Conservation (phyloP, 2,329 filamentous ascomycete genomes). For the Boeremia lycopersici region DNA sequence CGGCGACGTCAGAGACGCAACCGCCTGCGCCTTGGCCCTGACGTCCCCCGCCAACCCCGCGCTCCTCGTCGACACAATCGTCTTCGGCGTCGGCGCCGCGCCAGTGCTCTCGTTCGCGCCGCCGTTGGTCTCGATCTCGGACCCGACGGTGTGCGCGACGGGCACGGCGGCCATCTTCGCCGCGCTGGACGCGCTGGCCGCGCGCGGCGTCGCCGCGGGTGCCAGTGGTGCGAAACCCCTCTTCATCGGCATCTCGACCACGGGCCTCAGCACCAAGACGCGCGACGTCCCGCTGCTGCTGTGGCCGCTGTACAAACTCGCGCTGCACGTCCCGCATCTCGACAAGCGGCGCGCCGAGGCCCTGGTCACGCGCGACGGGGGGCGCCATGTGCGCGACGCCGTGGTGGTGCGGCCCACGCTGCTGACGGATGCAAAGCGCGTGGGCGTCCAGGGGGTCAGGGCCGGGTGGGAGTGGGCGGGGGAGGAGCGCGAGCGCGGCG, state of each 20-base stretch:
- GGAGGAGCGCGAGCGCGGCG: neutral
- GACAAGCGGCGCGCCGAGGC: slow-evolving; percentile 49
- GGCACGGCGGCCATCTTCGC: slow-evolving; percentile 38
- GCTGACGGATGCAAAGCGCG: slow-evolving; percentile 39
- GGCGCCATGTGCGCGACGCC: slow-evolving; percentile 28
- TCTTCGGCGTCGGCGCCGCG: slow-evolving; percentile 55
- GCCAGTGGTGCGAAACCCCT: slow-evolving; percentile 16
- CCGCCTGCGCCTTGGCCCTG: slow-evolving; percentile 51
- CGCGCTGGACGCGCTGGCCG: slow-evolving; percentile 33
- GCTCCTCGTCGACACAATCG: slow-evolving; percentile 50
- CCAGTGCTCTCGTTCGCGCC: slow-evolving; percentile 32
- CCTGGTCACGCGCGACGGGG: slow-evolving; percentile 31
- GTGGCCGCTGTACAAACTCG: slow-evolving; percentile 44
- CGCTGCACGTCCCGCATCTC: slow-evolving; percentile 45
- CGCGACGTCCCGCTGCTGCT: slow-evolving; percentile 47
- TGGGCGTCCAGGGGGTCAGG: slow-evolving; percentile 36
- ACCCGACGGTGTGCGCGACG: slow-evolving; percentile 45
- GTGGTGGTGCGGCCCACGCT: slow-evolving; percentile 48
- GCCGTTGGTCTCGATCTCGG: slow-evolving; percentile 40
- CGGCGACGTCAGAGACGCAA: slow-evolving; percentile 54
- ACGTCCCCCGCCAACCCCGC: slow-evolving; percentile 15
- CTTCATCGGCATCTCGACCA: slow-evolving; percentile 46
- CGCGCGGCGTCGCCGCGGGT: slow-evolving; percentile 6
- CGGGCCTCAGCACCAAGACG: slow-evolving; percentile 41
- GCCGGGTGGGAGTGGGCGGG: slow-evolving; percentile 42